Conservation (phyloP, 2,329 filamentous ascomycete species). For the Parastagonospora avenae region DNA sequence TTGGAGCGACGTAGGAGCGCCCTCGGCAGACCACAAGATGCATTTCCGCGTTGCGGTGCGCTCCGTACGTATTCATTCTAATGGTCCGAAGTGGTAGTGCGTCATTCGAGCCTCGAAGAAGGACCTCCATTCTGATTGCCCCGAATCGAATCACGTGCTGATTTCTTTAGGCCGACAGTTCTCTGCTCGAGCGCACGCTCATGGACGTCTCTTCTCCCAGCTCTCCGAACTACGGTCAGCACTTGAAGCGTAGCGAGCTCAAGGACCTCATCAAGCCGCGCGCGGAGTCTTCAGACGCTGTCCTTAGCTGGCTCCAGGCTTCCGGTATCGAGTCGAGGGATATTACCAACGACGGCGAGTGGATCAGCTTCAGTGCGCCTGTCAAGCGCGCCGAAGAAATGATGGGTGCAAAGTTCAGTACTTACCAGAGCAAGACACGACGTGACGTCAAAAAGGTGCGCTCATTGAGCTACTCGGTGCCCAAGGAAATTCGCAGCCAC, state of each 20-base stretch:
- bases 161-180: slow-evolving; percentile 54
- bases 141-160: slow-evolving; percentile 8
- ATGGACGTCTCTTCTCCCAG: slow-evolving; percentile 67
- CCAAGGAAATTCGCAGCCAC: slow-evolving; percentile 57
- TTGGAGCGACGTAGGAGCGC: slow-evolving; percentile 43
- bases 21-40: slow-evolving; percentile 37
- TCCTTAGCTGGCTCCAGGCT: slow-evolving; percentile 61
- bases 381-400: slow-evolving; percentile 60
- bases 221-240: slow-evolving; percentile 63
- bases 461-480: slow-evolving; percentile 66
- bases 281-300: slow-evolving; percentile 53
- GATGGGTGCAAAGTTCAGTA: slow-evolving; percentile 62
- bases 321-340: slow-evolving; percentile 54
- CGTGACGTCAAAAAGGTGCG: slow-evolving; percentile 56
- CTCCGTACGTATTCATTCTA: slow-evolving; percentile 34
- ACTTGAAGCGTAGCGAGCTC: slow-evolving; percentile 66
- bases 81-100: no score
- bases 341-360: slow-evolving; percentile 61
- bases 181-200: slow-evolving; percentile 62
- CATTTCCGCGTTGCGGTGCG: slow-evolving; percentile 48
- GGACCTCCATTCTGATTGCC: background rate
- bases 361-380: slow-evolving; percentile 64
- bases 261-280: slow-evolving; percentile 60
- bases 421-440: slow-evolving; percentile 57
- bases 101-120: background rate